These are phyloP conservation scores for Paratrypanosoma confusum DNA, from an alignment of 208 protist species.

Conservation along the genomic window DNA sequence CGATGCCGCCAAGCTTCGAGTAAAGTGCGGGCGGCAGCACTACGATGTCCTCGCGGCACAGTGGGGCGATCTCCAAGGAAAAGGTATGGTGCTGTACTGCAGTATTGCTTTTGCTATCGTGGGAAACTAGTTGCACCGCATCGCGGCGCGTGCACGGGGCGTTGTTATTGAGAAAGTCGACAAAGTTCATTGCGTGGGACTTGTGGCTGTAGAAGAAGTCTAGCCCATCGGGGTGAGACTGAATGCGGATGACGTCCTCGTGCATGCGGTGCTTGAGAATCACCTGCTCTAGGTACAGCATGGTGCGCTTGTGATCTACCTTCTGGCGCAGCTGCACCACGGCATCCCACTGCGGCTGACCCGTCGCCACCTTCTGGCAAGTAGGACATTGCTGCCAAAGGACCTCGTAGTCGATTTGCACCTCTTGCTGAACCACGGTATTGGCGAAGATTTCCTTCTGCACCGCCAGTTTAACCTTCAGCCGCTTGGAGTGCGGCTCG, in stretches of 20 bases:
- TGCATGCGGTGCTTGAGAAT: constrained; percentile 97
- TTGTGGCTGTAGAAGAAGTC: constrained; percentile 98
- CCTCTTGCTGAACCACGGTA: constrained; percentile 96
- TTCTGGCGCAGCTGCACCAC: constrained; percentile 98
- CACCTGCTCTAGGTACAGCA: constrained; percentile 98
- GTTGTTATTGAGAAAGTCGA: constrained; percentile 92
- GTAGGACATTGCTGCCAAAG: constrained; percentile 93
- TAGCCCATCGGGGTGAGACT: constrained; percentile 92
- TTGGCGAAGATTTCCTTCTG: constrained; percentile 95
- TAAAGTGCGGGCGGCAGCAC: constrained; percentile 86
- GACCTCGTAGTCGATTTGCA: constrained; percentile 97
- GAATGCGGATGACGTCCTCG: constrained; percentile 91
- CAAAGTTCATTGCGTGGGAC: constrained; percentile 94
- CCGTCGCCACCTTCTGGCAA: constrained; percentile 94
- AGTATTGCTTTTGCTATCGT: constrained; percentile 98
- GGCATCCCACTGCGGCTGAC: constrained; percentile 96
- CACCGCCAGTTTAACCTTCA: constrained; percentile 98
- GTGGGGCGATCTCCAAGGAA: constrained; percentile 95
- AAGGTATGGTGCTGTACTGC: constrained; percentile 97
- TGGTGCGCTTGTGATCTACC: constrained; percentile 98
- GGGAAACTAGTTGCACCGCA: constrained; percentile 95
- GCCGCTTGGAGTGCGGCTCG: constrained; percentile 97
- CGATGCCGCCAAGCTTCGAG: constrained; percentile 80
- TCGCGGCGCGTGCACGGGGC: constrained; percentile 87
- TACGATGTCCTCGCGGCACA: constrained; percentile 95